Base-by-base conservation (phyloP, 1,139 yeast species). In the Keqinozyma sinolaborantium region DNA sequence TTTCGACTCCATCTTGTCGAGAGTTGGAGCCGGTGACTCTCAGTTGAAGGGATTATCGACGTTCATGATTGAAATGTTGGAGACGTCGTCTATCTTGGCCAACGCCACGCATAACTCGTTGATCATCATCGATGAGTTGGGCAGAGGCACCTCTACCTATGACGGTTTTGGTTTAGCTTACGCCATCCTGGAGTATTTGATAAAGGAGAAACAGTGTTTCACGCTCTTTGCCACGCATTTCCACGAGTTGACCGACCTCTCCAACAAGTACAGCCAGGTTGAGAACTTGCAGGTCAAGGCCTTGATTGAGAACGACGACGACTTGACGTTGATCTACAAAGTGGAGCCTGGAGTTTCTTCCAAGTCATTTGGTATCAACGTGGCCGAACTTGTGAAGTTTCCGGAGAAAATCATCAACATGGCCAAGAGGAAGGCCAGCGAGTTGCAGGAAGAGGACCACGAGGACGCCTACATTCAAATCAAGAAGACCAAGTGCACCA, bases 11-110 rank as follows among this genome's bases (percentile, higher is more conserved):
- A 84, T 92, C 9, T 70, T 92, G 40, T 95, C 97, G 10, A 78
- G 98, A 49, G 96, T 92, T n/a, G 98, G 98, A 11, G 97, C 98
- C 2, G 95, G 97, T 7, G 98, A 92, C 55, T 90, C 97, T 0
- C 98, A 92, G 57, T 70, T 92, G 48, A 90, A 90, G 57, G 98
- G 98, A 15, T 86, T 92, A 25, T 88, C 97, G 0, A 92, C 98
- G 0, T 92, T 92, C 48, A 92, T 92, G 98, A 88, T 95, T 25
- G 98, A 92, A 55, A 92, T 92, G 97, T 69, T 92, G 39, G 98
- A 92, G 51, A 92, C 96, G 21, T 87, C 97, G 0, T 82, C 95
- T 1, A 92, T 92, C 44, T 70, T 92, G 44, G 84, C 88, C 39
- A 79, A 90, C 16, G 95, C 97, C 1, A 81, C 95, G 0, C 61